phyloP scores from a whole-genome alignment of 2,329 filamentous ascomycete species.

The Blumeria hordei region DNA sequence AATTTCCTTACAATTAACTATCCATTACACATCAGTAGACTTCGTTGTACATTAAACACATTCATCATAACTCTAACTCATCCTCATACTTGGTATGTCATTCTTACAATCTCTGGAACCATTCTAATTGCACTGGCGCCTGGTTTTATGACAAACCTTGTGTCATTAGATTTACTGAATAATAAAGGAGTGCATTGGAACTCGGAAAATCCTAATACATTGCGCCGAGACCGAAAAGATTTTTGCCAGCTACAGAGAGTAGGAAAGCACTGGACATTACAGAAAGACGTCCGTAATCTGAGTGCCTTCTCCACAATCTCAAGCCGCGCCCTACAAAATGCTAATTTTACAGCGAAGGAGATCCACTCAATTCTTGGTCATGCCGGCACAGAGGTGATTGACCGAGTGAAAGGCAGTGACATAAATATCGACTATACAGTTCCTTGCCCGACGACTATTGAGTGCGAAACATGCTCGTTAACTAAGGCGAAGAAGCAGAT shows the following conservation, averaged over 20 bases:
- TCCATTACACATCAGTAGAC: too few species aligned
- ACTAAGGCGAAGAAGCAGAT: background rate
- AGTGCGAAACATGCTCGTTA: background rate
- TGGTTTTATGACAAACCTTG: background rate
- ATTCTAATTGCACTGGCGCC: too few species aligned
- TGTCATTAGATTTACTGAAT: background rate
- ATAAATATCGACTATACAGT: background rate
- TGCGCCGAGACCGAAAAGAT: background rate
- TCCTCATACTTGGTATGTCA: too few species aligned
- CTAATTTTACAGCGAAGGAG: background rate
- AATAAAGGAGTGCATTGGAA: background rate
- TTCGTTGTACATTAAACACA: too few species aligned
- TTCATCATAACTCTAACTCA: too few species aligned
- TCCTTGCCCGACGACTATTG: background rate
- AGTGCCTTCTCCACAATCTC: background rate
- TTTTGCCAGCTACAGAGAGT: background rate
- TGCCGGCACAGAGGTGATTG: background rate
- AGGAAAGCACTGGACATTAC: background rate
- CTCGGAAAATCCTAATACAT: background rate
- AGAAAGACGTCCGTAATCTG: background rate
- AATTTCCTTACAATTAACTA: too few species aligned
- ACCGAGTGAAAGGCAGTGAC: background rate
- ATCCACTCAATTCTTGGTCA: background rate
- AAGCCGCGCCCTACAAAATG: background rate
- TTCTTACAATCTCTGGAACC: too few species aligned